Percentiles rank a stretch among this genome's conserved stretches.
Evolutionary conservation across 768 basidiomycete genomes (phyloP).

Genomic region (Pulveroboletus sp.): DNA sequence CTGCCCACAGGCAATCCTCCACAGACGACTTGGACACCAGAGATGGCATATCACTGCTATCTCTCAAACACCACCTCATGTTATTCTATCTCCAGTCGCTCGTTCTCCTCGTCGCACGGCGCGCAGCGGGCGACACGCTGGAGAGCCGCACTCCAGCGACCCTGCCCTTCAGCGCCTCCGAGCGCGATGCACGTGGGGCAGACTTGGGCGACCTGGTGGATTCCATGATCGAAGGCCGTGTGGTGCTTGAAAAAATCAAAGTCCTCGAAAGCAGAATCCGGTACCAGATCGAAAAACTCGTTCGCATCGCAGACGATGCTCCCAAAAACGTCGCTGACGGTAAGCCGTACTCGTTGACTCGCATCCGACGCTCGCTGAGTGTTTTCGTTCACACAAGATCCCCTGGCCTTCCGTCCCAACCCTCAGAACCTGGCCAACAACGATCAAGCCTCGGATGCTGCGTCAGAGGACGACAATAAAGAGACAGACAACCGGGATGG

Average conservation of each 20-base stretch:
- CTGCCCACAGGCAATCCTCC: slow-evolving; percentile 24
- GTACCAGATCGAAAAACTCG: slow-evolving; percentile 95
- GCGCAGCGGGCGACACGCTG: slow-evolving; percentile 65
- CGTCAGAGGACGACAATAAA: slow-evolving; percentile 22
- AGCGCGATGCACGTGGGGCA: slow-evolving; percentile 54
- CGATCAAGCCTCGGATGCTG: slow-evolving; percentile 31
- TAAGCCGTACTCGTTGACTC: slow-evolving; percentile 28
- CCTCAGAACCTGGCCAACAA: slow-evolving; percentile 65
- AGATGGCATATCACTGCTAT: slow-evolving; percentile 88
- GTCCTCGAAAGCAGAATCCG: slow-evolving; percentile 82
- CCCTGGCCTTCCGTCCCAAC: slow-evolving; percentile 89
- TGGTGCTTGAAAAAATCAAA: slow-evolving; percentile 87
- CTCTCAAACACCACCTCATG: slow-evolving; percentile 81
- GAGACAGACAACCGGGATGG: slow-evolving; percentile 36
- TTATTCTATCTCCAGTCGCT: slow-evolving; percentile 86
- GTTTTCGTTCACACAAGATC: slow-evolving; percentile 53
- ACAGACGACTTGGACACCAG: slow-evolving; percentile 47
- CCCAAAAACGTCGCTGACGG: slow-evolving; percentile 53
- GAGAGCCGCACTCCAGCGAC: slow-evolving; percentile 46
- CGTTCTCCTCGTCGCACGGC: slow-evolving; percentile 67
- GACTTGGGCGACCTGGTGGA: slow-evolving; percentile 76
- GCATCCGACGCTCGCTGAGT: background rate
- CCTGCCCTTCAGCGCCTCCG: slow-evolving; percentile 48
- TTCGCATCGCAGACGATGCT: slow-evolving; percentile 69
- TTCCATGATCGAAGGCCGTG: slow-evolving; percentile 71